A percentile compares a stretch with the other conserved stretches of the same genome.
Evolutionary conservation across 306 rosid species (phyloP).

Genomic region (Lathyrus tuberosus): DNA sequence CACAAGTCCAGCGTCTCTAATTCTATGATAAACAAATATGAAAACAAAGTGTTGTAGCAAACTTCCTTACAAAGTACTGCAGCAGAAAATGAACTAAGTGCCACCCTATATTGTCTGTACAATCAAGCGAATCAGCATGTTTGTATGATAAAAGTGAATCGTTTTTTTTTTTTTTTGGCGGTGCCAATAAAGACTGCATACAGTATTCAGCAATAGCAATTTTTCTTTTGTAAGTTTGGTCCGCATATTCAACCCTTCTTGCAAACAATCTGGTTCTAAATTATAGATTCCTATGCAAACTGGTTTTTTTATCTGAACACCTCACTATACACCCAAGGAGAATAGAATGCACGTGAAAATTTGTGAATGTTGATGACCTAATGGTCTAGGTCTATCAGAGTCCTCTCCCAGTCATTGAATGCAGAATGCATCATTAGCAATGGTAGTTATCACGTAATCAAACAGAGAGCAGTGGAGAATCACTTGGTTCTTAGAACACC

Average conservation of each 20-base stretch:
- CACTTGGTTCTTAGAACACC: conserved; percentile 12
- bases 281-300: conserved; percentile 6
- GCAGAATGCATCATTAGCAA: conserved; percentile 25
- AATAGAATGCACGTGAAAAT: conserved; percentile 6
- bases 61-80: too few relatives aligned
- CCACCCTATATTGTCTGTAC: neutral
- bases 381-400: neutral
- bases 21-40: too few relatives aligned
- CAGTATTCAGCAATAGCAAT: neutral
- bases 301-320: conserved; percentile 8
- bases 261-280: conserved; percentile 12
- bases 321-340: conserved; percentile 19
- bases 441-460: conserved; percentile 10
- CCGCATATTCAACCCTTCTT: conserved; percentile 24
- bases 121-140: neutral
- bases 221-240: neutral
- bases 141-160: neutral
- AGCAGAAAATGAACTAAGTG: neutral
- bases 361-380: neutral
- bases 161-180: too few relatives aligned
- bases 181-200: too few relatives aligned
- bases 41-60: too few relatives aligned
- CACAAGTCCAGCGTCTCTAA: too few relatives aligned
- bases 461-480: neutral
- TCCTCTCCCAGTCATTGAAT: conserved; percentile 26